These are phyloP conservation scores for Ricinus communis DNA, from an alignment of 345 rosid genomes.

Conservation along the genomic window DNA sequence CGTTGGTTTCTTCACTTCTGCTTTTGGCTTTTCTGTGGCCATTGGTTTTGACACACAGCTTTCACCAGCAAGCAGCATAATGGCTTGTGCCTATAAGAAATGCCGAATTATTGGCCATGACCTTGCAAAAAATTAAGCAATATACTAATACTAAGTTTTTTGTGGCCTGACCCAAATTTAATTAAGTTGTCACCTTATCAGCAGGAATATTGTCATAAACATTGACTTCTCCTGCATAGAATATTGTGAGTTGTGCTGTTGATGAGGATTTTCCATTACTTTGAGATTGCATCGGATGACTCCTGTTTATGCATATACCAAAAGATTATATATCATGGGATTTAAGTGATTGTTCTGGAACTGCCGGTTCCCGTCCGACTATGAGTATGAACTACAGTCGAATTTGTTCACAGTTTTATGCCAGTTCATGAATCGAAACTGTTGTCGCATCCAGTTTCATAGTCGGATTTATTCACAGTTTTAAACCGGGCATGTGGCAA, in stretches of 20 bases:
- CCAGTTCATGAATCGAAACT: no score
- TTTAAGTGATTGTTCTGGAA: no score
- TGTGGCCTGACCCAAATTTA: no score
- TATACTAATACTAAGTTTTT: no score
- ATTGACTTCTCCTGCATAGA: constrained; percentile 34
- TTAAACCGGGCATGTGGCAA: no score
- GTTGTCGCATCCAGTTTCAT: no score
- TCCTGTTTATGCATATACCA: neutral
- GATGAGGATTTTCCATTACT: constrained; percentile 8
- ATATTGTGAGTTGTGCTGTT: constrained; percentile 34
- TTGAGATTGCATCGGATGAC: neutral
- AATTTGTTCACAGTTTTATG: no score
- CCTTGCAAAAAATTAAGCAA: no score
- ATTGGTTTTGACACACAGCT: constrained; percentile 24
- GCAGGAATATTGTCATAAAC: constrained; percentile 32
- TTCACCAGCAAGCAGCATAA: constrained; percentile 41
- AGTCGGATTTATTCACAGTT: no score
- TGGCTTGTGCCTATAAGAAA: constrained; percentile 36
- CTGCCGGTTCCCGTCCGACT: no score
- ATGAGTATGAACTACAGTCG: no score
- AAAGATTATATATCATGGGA: neutral
- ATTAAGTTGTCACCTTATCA: constrained; percentile 18
- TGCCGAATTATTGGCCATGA: no score
- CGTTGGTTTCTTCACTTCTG: constrained; percentile 9
- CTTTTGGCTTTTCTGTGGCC: constrained; percentile 1